A percentile compares a stretch with the other conserved stretches of the same genome.
phyloP scores from a whole-genome alignment of 768 basidiomycete genomes.

The Termitomyces sp. region DNA sequence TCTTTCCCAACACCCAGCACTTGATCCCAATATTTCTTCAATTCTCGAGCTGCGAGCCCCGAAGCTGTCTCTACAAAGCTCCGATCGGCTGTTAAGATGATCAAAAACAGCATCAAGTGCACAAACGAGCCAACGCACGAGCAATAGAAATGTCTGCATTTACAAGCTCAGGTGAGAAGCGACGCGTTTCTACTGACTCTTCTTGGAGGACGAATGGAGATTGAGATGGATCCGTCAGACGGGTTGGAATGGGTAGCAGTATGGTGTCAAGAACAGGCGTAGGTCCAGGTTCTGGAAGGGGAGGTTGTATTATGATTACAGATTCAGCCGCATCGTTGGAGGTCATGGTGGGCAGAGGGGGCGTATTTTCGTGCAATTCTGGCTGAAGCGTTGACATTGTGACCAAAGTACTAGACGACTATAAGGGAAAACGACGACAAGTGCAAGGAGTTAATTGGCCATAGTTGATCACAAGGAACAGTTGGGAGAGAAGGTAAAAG shows the following conservation, averaged over 20 bases:
- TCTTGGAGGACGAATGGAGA: constrained; percentile 44
- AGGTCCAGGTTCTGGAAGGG: constrained; percentile 3
- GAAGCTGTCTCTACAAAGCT: constrained; percentile 81
- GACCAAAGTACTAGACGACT: constrained; percentile 5
- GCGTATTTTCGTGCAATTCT: constrained; percentile 25
- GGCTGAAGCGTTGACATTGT: constrained; percentile 19
- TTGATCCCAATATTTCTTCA: constrained; percentile 75
- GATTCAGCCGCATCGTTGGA: constrained; percentile 4
- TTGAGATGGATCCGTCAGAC: constrained; percentile 33
- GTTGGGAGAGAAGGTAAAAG: constrained; percentile 10
- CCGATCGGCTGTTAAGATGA: constrained; percentile 50
- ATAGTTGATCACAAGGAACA: constrained; percentile 11
- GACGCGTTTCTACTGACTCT: constrained; percentile 33
- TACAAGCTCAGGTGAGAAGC: constrained; percentile 47
- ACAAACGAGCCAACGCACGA: constrained; percentile 36
- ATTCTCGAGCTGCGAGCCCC: constrained; percentile 67
- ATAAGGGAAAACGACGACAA: neutral
- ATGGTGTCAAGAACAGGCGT: constrained; percentile 14
- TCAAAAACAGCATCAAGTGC: constrained; percentile 3
- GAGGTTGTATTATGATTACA: constrained; percentile 4
- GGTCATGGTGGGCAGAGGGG: constrained; percentile 16
- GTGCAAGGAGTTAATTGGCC: constrained; percentile 13
- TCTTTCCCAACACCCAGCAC: constrained; percentile 60
- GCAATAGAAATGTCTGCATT: constrained; percentile 57
- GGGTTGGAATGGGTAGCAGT: constrained; percentile 38